These are phyloP conservation scores for Vanderwaltozyma tropicalis DNA, from an alignment of 805 yeast species.

Conservation along the genomic window DNA sequence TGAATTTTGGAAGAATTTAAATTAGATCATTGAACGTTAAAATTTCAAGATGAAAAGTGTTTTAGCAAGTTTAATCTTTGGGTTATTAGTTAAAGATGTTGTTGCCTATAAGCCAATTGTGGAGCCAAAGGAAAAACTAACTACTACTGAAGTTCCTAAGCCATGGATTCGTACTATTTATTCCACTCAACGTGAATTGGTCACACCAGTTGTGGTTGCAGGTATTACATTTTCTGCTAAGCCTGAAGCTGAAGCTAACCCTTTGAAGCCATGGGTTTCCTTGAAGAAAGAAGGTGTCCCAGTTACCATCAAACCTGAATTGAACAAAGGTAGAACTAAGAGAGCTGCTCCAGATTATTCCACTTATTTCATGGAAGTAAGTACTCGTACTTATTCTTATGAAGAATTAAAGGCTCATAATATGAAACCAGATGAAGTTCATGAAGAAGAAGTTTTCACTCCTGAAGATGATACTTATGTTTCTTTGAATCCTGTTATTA, in stretches of 20 bases:
- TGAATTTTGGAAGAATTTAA: too few relatives aligned
- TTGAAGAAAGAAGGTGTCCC: conserved; percentile 70
- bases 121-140: conserved; percentile 28
- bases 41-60: too few relatives aligned
- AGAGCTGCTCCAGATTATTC: conserved; percentile 62
- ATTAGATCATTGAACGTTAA: too few relatives aligned
- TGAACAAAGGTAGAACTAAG: conserved; percentile 60
- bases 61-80: too few relatives aligned
- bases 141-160: conserved; percentile 34
- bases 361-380: conserved; percentile 65
- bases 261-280: conserved; percentile 73
- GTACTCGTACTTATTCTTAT: conserved; percentile 45
- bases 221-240: conserved; percentile 44
- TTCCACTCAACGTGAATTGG: conserved; percentile 43
- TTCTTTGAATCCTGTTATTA: conserved; percentile 61
- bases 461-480: conserved; percentile 71
- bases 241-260: conserved; percentile 42
- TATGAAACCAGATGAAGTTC: conserved; percentile 49
- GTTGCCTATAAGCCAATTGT: conserved; percentile 21
- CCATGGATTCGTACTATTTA: conserved; percentile 73
- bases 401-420: conserved; percentile 65
- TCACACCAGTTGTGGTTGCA: conserved; percentile 56
- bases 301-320: conserved; percentile 64
- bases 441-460: conserved; percentile 43
- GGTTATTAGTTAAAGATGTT: too few relatives aligned